Evolutionary conservation across 2,329 filamentous ascomycete species (phyloP).

Genomic region (Teratosphaeria pseudoeucalypti): DNA sequence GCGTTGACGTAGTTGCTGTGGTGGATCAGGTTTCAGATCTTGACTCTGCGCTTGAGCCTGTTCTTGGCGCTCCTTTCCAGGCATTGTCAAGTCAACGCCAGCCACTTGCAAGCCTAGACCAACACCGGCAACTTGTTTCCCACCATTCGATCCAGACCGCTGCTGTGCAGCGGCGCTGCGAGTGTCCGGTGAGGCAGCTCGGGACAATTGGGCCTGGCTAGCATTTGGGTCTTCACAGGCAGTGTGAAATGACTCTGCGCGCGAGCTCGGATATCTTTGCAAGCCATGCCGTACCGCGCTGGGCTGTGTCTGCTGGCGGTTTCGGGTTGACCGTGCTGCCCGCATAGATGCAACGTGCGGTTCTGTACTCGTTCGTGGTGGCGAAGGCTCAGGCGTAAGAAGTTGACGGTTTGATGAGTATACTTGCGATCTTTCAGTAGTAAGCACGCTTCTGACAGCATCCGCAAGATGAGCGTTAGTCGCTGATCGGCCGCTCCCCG

Average conservation of each 20-base stretch:
- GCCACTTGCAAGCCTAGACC: not conserved
- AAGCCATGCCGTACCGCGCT: slow-evolving; percentile 1
- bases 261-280: slow-evolving; percentile 27
- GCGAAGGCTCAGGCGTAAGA: slow-evolving; percentile 27
- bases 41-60: not conserved
- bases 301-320: not conserved
- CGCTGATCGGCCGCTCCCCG: slow-evolving; percentile 29
- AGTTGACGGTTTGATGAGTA: slow-evolving; percentile 32
- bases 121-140: not conserved
- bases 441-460: slow-evolving; percentile 28
- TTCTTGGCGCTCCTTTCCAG: not conserved
- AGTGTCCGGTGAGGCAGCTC: slow-evolving; percentile 2
- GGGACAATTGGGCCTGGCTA: slow-evolving; percentile 8
- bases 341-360: slow-evolving; percentile 6
- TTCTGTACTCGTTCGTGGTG: slow-evolving; percentile 17
- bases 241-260: slow-evolving; percentile 38
- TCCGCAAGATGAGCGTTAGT: slow-evolving; percentile 32
- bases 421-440: slow-evolving; percentile 28
- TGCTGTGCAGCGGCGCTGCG: not conserved
- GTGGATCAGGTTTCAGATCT: not conserved
- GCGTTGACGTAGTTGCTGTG: not conserved
- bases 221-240: slow-evolving; percentile 31
- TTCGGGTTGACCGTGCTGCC: not conserved
- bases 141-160: not conserved
- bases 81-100: not conserved